Evolutionary conservation across 2,329 filamentous ascomycete species (phyloP).

Genomic region (Scedosporium apiospermum): DNA sequence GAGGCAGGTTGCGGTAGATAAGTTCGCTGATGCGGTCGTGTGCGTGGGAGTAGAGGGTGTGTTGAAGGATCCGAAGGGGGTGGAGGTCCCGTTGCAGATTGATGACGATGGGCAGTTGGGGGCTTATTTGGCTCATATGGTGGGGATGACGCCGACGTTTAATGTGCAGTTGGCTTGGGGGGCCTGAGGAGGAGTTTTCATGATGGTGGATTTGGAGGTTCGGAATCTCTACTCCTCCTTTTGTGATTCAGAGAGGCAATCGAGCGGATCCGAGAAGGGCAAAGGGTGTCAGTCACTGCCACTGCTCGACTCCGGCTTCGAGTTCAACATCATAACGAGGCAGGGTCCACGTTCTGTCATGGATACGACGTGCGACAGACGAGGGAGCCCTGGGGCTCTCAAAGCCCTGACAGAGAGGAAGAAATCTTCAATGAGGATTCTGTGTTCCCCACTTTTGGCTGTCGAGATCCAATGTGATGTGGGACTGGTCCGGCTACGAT

Average conservation of each 20-base stretch:
- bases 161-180: conserved; percentile 27
- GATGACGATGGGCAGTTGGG: conserved; percentile 62
- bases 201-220: neutral
- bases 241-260: neutral
- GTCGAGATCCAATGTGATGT: neutral
- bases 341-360: neutral
- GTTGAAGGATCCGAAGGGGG: conserved; percentile 47
- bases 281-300: neutral
- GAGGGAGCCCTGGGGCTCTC: neutral
- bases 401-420: neutral
- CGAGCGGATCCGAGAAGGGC: neutral
- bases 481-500: neutral
- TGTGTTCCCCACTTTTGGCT: neutral
- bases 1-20: conserved; percentile 48
- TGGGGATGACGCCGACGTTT: conserved; percentile 34
- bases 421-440: no score
- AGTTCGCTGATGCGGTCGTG: conserved; percentile 45
- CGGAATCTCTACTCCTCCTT: no score
- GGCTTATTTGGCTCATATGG: conserved; percentile 59
- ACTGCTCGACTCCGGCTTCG: neutral
- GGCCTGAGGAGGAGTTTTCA: neutral
- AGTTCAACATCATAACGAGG: neutral
- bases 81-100: conserved; percentile 55
- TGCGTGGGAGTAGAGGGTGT: conserved; percentile 58
- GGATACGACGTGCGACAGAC: neutral